Evolutionary conservation across 2,329 filamentous ascomycete species (phyloP).

Genomic region (Cercospora sesami): DNA sequence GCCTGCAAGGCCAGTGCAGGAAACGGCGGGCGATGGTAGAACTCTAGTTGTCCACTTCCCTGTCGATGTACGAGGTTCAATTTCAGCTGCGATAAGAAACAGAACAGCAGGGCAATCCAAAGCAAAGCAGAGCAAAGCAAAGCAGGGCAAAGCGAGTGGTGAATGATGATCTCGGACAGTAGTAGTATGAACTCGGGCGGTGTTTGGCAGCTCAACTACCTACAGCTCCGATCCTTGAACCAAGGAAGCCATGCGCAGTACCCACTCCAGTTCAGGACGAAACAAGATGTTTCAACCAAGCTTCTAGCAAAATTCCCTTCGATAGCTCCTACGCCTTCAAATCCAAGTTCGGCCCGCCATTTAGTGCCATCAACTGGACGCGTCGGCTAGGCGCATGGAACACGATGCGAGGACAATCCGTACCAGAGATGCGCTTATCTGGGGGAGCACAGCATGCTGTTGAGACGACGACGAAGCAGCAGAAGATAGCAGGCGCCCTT

Average conservation of each 20-base stretch:
- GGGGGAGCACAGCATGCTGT: conserved; percentile 8
- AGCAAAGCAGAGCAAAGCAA: background rate
- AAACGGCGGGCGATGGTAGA: background rate
- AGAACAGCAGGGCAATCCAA: background rate
- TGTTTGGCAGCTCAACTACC: background rate
- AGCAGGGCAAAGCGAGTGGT: background rate
- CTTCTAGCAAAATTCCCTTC: background rate
- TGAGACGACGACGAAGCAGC: conserved; percentile 1
- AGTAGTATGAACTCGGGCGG: background rate
- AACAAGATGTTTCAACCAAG: conserved; percentile 1
- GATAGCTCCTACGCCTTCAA: conserved; percentile 1
- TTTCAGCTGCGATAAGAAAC: background rate
- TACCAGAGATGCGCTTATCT: conserved; percentile 5
- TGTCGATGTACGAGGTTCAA: background rate
- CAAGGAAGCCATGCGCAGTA: conserved; percentile 3
- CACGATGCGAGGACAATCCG: conserved; percentile 8
- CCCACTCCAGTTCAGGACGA: background rate
- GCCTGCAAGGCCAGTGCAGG: background rate
- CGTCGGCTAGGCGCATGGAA: conserved; percentile 18
- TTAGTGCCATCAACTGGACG: conserved; percentile 1
- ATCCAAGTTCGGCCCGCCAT: background rate
- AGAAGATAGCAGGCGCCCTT: background rate
- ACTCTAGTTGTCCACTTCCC: background rate
- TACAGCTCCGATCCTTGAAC: conserved; percentile 1
- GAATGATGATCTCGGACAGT: background rate